These are phyloP conservation scores for Acmispon strigosus DNA, from an alignment of 306 rosid species.

Conservation along the genomic window DNA sequence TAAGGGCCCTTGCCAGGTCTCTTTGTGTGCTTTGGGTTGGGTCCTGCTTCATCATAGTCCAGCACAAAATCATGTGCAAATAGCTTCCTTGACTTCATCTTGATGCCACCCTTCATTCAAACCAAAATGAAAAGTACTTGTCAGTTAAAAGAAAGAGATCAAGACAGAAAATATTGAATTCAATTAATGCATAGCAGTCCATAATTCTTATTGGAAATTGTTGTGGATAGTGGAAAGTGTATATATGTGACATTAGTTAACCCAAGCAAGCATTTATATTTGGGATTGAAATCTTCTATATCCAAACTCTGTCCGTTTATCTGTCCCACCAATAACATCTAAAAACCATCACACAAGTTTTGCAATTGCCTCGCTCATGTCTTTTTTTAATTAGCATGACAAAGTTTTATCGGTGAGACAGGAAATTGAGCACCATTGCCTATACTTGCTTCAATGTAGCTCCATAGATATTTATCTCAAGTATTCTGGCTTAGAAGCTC, in stretches of 20 bases:
- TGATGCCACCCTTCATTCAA: slow-evolving; percentile 35
- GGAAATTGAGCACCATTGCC: too few relatives aligned
- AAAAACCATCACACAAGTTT: too few relatives aligned
- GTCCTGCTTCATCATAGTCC: slow-evolving; percentile 66
- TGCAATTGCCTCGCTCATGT: too few relatives aligned
- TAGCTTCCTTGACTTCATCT: slow-evolving; percentile 51
- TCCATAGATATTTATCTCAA: not conserved
- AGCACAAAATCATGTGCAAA: slow-evolving; percentile 26
- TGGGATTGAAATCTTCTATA: not conserved
- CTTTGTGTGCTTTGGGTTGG: slow-evolving; percentile 51
- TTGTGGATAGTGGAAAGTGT: slow-evolving; percentile 6
- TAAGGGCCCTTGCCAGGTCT: slow-evolving; percentile 60
- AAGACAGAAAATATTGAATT: slow-evolving; percentile 1
- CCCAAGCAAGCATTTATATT: not conserved
- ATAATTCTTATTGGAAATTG: not conserved
- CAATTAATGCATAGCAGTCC: not conserved
- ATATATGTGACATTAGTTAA: not conserved
- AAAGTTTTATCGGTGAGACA: too few relatives aligned
- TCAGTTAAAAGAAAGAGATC: slow-evolving; percentile 8
- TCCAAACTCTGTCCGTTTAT: too few relatives aligned
- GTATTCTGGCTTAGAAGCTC: not conserved
- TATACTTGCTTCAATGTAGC: slow-evolving; percentile 14
- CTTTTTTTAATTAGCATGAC: too few relatives aligned
- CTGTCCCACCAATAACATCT: too few relatives aligned
- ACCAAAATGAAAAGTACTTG: slow-evolving; percentile 4